These are phyloP conservation scores for Crithidia thermophila DNA, from an alignment of 208 protist genomes.

Conservation along the genomic window DNA sequence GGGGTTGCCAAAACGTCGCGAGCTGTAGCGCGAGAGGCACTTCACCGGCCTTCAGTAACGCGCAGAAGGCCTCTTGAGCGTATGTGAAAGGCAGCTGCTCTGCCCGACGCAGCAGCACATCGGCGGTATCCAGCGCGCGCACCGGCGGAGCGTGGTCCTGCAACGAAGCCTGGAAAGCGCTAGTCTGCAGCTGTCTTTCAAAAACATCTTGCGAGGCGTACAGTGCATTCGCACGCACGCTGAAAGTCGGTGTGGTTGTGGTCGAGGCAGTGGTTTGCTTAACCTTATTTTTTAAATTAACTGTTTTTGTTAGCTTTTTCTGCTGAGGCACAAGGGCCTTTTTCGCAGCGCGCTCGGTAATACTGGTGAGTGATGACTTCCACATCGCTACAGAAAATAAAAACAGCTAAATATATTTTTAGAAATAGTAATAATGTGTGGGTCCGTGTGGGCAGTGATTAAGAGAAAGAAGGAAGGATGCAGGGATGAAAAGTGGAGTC, in stretches of 20 bases:
- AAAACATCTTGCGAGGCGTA: slow-evolving; percentile 4
- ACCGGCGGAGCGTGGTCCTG: background rate
- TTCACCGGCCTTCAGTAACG: slow-evolving; percentile 31
- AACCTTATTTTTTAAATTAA: background rate
- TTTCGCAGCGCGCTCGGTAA: background rate
- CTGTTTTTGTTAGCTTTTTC: background rate
- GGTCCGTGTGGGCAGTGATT: too few relatives aligned
- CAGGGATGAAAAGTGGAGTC: too few relatives aligned
- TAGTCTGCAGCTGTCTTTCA: slow-evolving; percentile 6
- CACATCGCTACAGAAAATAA: slow-evolving; percentile 6
- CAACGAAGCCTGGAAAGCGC: slow-evolving; percentile 21
- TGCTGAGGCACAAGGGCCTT: background rate
- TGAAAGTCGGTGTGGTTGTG: background rate
- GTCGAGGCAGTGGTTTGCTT: background rate
- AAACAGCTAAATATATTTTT: background rate
- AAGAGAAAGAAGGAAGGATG: too few relatives aligned
- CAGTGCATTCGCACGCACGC: background rate
- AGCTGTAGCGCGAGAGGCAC: slow-evolving; percentile 25
- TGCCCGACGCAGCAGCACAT: slow-evolving; percentile 7
- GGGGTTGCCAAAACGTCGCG: slow-evolving; percentile 21
- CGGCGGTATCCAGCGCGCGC: slow-evolving; percentile 3
- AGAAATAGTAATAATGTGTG: too few relatives aligned
- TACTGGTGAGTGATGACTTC: slow-evolving; percentile 1
- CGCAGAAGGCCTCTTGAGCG: slow-evolving; percentile 23
- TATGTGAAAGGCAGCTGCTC: slow-evolving; percentile 22